Base-by-base conservation (phyloP, 2,329 filamentous ascomycete species). In the Phyllosticta citribraziliensis region DNA sequence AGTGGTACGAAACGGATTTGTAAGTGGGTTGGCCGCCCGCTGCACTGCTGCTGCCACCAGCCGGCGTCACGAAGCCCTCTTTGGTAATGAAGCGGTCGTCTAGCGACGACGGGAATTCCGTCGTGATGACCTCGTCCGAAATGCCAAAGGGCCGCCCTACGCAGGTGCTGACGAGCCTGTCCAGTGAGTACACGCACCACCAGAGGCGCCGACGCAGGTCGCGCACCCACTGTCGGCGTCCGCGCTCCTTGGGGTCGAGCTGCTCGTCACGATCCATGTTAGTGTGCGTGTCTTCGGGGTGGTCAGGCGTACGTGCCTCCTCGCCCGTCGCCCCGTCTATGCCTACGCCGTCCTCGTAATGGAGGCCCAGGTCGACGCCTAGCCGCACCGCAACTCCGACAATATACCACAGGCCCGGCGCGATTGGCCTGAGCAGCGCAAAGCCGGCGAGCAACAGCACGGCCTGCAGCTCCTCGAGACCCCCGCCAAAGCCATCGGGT, bases 121-220 rank as follows among this genome's bases (percentile, higher is more conserved):
- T 97, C 14, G 93, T 97, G 68, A 97, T 90, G 65, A 96, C 90
- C 71, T 96, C 89, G 75, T 97, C 94, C n/a, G 88, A 92, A 65
- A 97, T 91, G 30, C 93, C 92, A 69, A 97, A 95, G 6, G 93
- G 94, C 60, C 93, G 82, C 47, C 93, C 93, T 25, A 97, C 93
- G 67, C 92, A 97, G 22, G 91, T 92, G 69, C 91, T 94, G 57
- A 97, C 93, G 5, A 97, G 84, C n/a, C 93, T 84, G 74, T 97
- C 93, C 60, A 97, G 85, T 5, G 90, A 93, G 74, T 97, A 97
- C 1, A 92, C 92, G 75, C 91, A 96, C 93, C 94, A 97, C 91
- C 92, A 97, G 14, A 97, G 79, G 33, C 93, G 84, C 61, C 93
- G 83, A 57, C 91, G 85, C 64, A 96, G 82, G 72, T 97, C 94